A percentile compares a stretch with the other conserved stretches of the same genome.
These are phyloP conservation scores for Boletus reticulatus DNA, from an alignment of 768 basidiomycete species.

Conservation along the genomic window DNA sequence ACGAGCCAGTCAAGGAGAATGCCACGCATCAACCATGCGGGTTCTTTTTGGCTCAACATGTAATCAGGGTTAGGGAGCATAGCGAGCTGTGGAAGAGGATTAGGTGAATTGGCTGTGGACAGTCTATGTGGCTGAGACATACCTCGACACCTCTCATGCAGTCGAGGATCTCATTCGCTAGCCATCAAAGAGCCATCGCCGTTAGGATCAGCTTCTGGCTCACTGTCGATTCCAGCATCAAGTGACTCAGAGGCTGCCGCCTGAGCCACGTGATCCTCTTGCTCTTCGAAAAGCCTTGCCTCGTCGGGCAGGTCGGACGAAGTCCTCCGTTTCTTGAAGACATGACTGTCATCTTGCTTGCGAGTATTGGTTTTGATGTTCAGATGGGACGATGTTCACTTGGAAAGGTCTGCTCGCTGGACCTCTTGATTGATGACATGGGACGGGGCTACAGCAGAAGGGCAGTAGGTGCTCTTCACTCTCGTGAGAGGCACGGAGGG, in stretches of 20 bases:
- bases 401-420: constrained; percentile 26
- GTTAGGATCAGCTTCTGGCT: constrained; percentile 65
- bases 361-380: constrained; percentile 36
- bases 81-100: constrained; percentile 43
- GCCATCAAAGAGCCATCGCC: constrained; percentile 95
- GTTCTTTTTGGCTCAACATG: constrained; percentile 78
- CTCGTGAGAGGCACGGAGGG: constrained; percentile 17
- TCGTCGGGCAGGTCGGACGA: constrained; percentile 59
- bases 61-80: constrained; percentile 85
- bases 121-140: constrained; percentile 9
- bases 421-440: constrained; percentile 29
- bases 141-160: constrained; percentile 90
- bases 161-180: constrained; percentile 93
- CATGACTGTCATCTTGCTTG: constrained; percentile 57
- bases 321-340: constrained; percentile 72
- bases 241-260: constrained; percentile 44
- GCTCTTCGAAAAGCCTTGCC: constrained; percentile 44
- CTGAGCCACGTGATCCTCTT: constrained; percentile 32
- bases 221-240: constrained; percentile 41
- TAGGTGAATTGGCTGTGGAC: not conserved
- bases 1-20: constrained; percentile 94
- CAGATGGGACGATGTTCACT: constrained; percentile 33
- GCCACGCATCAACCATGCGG: constrained; percentile 87
- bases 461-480: constrained; percentile 24
- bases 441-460: constrained; percentile 21